phyloP scores from a whole-genome alignment of 2,329 filamentous ascomycete species.

The Calonectria montana region DNA sequence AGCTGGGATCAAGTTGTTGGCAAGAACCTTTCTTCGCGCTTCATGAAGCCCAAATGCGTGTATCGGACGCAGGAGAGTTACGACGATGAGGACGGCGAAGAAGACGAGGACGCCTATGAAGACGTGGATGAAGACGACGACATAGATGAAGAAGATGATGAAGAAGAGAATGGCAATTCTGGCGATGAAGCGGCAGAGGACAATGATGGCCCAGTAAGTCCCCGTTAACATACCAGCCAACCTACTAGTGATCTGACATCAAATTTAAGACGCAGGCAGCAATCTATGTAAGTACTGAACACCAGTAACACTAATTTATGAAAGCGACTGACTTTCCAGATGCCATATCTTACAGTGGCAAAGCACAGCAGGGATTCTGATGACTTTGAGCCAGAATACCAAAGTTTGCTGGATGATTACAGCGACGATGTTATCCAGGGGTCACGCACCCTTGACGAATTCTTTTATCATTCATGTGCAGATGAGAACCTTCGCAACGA shows the following conservation, averaged over 20 bases:
- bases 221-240: too few relatives aligned
- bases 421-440: constrained; percentile 19
- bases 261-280: background rate
- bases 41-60: background rate
- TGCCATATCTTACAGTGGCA: background rate
- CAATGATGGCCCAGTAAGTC: background rate
- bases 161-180: background rate
- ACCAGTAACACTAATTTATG: background rate
- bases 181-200: background rate
- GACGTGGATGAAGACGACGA: background rate
- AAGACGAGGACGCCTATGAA: background rate
- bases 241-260: background rate
- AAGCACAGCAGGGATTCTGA: background rate
- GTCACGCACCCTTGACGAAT: constrained; percentile 29
- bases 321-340: background rate
- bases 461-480: constrained; percentile 27
- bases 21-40: background rate
- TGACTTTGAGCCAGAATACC: background rate
- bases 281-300: background rate
- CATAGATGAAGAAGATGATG: background rate
- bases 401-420: constrained; percentile 4
- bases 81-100: background rate
- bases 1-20: background rate
- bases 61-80: background rate
- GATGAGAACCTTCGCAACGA: background rate